Base-by-base conservation (phyloP, 2,329 filamentous ascomycete species). In the Fusarium torreyae region DNA sequence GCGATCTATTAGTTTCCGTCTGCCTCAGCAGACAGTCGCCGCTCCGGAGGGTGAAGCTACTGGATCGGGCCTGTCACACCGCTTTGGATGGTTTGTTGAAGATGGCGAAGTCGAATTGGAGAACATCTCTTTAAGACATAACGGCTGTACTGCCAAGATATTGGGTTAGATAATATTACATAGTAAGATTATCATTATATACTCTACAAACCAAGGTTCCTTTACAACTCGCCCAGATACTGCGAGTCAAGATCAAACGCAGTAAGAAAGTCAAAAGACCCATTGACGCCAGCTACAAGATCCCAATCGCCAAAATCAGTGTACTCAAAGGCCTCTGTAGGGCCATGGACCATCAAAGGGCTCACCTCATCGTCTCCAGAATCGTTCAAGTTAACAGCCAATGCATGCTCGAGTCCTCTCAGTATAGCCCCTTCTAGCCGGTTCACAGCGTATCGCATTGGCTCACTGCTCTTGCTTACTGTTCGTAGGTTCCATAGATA, bases 381-480 rank as follows among this genome's bases (percentile, higher is more conserved):
- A 53, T 78, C 77, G 39, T 79, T 71, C n/a, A 79, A 62, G 39
- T 78, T 78, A 18, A 80, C 76, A 3, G 76, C 78, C 3, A 80
- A 71, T 2, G 78, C 76, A 62, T 80, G 78, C 69, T 80, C 78
- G 5, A 80, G 68, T 2, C 78, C 78, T 17, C 78, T 76, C 33
- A 80, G 63, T 39, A 80, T 79, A 17, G 76, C 77, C 28, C 78
- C 78, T 48, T 80, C 78, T 7, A 80, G 73, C 9, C 78, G 75
- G 53, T 79, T 79, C n/a, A 79, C 78, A 8, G 78, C 78, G 45
- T 80, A 80, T 39, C 75, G 74, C 73, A 80, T 79, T 3, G 78
- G 78, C 26, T 79, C 74, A 55, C 75, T 73, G 46, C 75, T 76
- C 58, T 80, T 80, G 72, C 77, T 80, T 73, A 77, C 77, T 53